Base-by-base conservation (phyloP, 805 yeast genomes). In the Metschnikowia amazonensis region DNA sequence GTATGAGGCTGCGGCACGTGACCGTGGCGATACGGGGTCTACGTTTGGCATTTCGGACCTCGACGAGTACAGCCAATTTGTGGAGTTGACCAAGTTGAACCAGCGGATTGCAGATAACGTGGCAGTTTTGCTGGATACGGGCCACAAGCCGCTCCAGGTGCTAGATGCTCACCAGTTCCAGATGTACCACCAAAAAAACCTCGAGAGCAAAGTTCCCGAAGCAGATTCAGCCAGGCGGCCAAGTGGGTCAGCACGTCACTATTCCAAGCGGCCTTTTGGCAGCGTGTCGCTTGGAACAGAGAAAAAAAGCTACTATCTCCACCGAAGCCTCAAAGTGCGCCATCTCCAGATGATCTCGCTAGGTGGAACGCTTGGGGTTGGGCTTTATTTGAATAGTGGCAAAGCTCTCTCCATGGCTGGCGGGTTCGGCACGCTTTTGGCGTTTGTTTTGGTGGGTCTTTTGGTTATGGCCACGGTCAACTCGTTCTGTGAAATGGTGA, bases 321-420 rank as follows among this genome's bases (percentile, higher is more conserved):
- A 81, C 49, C 66, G 90, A 46, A 80, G 79, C 49, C 66, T 86
- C 36, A 75, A 75, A 44, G 79, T 81, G 24, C 65, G 89, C 18
- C 92, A 86, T 61, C 64, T 86, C 16, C 89, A 85, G 58, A 83
- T 85, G 81, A 81, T 86, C 38, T 86, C 90, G 0, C 68, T 86
- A 25, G 89, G 89, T 2, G 92, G 89, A 1, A 84, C 90, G 0
- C 62, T 86, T 4, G 94, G 94, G 1, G 92, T 86, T 13, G 94
- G 95, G 0, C 63, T 86, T 16, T 74, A 83, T 46, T 65, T 86
- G 20, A 79, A 82, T 35, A 77, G 85, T 5, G 90, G 94, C 3
- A 82, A 84, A 56, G 86, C 89, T 0, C 74, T 86, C 43, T 72
- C 81, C 16, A 80, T 81, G 14, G 84, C 86, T 2, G 95, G 95